phyloP scores from a whole-genome alignment of 352 stramenopile species.

The Pythium myriotylum region DNA sequence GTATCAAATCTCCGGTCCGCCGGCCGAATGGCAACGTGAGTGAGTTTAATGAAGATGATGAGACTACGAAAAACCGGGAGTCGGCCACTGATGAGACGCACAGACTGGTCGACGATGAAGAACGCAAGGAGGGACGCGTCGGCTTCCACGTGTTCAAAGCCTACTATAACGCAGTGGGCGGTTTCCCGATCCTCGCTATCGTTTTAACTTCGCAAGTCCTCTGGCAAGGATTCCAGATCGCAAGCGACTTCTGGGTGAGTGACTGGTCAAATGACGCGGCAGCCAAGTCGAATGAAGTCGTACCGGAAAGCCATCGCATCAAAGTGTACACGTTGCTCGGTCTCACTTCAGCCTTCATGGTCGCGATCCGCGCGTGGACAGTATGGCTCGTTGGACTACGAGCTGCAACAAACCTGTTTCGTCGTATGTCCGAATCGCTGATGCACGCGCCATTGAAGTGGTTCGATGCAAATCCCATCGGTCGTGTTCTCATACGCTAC shows the following conservation, averaged over 20 bases:
- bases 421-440: constrained; percentile 80
- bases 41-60: constrained; percentile 2
- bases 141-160: constrained; percentile 22
- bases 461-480: constrained; percentile 92
- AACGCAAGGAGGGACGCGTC: constrained; percentile 28
- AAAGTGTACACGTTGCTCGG: background rate
- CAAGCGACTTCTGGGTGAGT: constrained; percentile 89
- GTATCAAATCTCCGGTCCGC: no score
- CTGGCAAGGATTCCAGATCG: constrained; percentile 75
- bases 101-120: constrained; percentile 27
- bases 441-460: constrained; percentile 88
- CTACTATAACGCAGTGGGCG: constrained; percentile 44
- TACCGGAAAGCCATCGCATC: background rate
- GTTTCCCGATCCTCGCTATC: constrained; percentile 31
- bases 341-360: background rate
- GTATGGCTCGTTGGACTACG: background rate
- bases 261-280: constrained; percentile 84
- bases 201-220: constrained; percentile 57
- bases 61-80: background rate
- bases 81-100: background rate
- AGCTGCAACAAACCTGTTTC: constrained; percentile 54
- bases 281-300: background rate
- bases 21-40: no score
- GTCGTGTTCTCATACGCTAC: constrained; percentile 91
- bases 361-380: background rate